Evolutionary conservation across 805 yeast genomes (phyloP), one percentile per base, ranked within the genome.

Genomic region (Yarrowia osloensis): DNA sequence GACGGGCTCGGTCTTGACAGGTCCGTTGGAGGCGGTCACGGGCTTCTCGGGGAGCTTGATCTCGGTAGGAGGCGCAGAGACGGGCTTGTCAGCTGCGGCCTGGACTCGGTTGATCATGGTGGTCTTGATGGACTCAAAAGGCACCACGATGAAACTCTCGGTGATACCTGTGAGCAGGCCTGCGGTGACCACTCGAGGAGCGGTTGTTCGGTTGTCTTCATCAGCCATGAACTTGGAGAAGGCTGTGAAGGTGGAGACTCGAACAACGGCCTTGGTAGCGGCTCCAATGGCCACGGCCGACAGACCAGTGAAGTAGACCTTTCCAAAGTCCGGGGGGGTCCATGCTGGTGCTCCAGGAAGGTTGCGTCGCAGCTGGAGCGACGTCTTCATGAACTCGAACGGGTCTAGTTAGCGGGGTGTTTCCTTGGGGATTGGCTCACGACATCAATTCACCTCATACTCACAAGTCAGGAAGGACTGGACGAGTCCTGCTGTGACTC

Each of bases 141-240:
- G 99, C 21, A 95, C 89, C 24, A 94, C 85, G 31, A 75, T 67
- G 37, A 92, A 70, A 2, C 96, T 87, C 76, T 95, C 98, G 50
- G 88, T 78, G 67, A 89, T 81, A 1, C 97, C 98, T 5, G 97
- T 89, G 80, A 91, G 84, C 70, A 84, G 71, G 11, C 96, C 97
- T 3, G 97, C 97, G 68, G 89, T 86, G 8, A 91, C 89, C 46
- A 91, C 83, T 72, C 91, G 82, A 11, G 96, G 94, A 0, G 96
- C 96, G 8, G 88, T 82, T 2, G 91, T 82, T 70, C 86, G 83
- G n/a, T 86, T 85, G 65, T 77, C 78, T 21, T 81, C 83, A 31
- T 84, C 84, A 3, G 87, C 81, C 89, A 84, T 81, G 75, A 89
- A 84, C 72, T 86, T 84, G 26, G 91, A 85, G 67, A 88, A 86